Conservation (phyloP, 495 filamentous ascomycete species). For the Penicillium taxi region DNA sequence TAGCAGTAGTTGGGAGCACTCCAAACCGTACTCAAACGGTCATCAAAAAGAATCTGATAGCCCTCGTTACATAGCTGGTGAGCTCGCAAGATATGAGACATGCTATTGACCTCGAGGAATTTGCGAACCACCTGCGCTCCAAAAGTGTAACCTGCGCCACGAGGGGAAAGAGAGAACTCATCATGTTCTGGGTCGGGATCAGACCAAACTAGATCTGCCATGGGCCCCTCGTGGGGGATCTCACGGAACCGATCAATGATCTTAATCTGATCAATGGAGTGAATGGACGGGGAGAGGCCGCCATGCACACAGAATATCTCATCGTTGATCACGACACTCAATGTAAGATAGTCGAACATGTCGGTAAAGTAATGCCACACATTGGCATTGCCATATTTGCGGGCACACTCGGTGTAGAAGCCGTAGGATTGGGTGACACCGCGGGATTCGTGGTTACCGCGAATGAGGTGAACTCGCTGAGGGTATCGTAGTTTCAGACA, state of each 20-base stretch:
- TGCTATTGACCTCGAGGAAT: constrained; percentile 91
- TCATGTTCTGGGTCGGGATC: constrained; percentile 93
- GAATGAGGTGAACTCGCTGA: constrained; percentile 82
- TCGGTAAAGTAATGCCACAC: constrained; percentile 99
- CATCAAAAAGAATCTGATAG: constrained; percentile 91
- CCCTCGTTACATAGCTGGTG: constrained; percentile 98
- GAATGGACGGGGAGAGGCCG: constrained; percentile 88
- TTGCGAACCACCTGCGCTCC: constrained; percentile 96
- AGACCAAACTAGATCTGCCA: constrained; percentile 99
- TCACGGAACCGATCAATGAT: constrained; percentile 98
- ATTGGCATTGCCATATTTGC: constrained; percentile 96
- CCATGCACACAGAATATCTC: constrained; percentile 99
- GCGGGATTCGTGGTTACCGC: constrained; percentile 94
- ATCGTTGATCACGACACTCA: constrained; percentile 96
- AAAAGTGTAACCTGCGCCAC: constrained; percentile 94
- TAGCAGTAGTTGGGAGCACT: constrained; percentile 97
- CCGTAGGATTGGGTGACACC: constrained; percentile 98
- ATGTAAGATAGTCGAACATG: constrained; percentile 97
- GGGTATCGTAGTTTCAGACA: constrained; percentile 94
- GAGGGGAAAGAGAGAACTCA: constrained; percentile 88
- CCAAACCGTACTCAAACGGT: constrained; percentile 92
- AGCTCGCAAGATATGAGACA: constrained; percentile 92
- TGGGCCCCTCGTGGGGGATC: constrained; percentile 96
- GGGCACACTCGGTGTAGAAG: constrained; percentile 95
- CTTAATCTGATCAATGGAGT: constrained; percentile 98